Evolutionary conservation across 768 basidiomycete genomes (phyloP).

Genomic region (Strobilomyces dryophilus): DNA sequence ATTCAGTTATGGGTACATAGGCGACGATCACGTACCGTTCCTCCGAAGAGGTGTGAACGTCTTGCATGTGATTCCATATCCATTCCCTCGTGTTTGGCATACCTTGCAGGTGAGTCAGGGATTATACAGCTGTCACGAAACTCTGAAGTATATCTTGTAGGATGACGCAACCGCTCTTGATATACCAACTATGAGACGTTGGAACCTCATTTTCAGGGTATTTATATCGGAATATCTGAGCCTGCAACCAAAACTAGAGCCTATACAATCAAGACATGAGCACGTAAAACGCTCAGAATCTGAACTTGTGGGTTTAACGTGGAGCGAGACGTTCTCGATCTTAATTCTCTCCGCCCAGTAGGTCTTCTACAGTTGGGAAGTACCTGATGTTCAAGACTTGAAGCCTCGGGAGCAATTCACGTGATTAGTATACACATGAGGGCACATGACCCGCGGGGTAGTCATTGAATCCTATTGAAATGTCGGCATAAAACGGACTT

Average conservation of each 20-base stretch:
- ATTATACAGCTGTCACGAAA: not conserved
- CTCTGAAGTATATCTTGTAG: constrained; percentile 36
- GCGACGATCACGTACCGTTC: constrained; percentile 95
- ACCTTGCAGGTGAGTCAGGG: constrained; percentile 52
- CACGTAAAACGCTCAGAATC: constrained; percentile 35
- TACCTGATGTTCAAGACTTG: not conserved
- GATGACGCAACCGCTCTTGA: constrained; percentile 89
- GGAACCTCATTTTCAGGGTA: constrained; percentile 85
- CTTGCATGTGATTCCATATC: constrained; percentile 84
- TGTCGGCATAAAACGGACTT: constrained; percentile 2
- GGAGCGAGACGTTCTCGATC: not conserved
- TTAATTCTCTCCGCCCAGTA: constrained; percentile 17
- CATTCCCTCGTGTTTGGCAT: constrained; percentile 93
- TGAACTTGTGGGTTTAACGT: constrained; percentile 43
- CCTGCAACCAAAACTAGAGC: constrained; percentile 47
- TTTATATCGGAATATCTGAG: constrained; percentile 90
- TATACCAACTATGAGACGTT: constrained; percentile 77
- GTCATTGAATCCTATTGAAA: not conserved
- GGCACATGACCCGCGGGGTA: not conserved
- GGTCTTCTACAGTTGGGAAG: constrained; percentile 2
- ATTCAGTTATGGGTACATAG: constrained; percentile 56
- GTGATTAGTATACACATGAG: constrained; percentile 1
- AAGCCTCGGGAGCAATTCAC: not conserved
- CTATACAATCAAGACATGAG: constrained; percentile 20
- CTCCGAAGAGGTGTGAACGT: constrained; percentile 76